phyloP scores from a whole-genome alignment of 2,329 filamentous ascomycete genomes.

The Fusarium anguioides region DNA sequence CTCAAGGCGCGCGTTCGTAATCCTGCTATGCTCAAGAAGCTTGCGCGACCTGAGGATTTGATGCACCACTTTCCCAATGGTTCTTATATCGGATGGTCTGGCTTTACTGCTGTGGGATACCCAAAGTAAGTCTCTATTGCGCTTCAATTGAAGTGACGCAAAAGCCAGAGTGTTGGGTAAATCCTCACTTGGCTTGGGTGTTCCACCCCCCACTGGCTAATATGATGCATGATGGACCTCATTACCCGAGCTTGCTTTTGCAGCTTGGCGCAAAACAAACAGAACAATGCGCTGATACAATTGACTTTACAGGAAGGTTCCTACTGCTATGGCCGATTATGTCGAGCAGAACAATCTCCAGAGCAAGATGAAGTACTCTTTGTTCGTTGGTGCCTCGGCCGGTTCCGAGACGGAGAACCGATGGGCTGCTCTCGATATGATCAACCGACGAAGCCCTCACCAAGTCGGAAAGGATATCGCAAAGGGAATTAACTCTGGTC shows the following conservation, averaged over 20 bases:
- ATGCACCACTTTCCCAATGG: constrained; percentile 85
- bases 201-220: constrained; percentile 34
- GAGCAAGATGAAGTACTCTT: constrained; percentile 84
- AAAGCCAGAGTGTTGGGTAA: neutral
- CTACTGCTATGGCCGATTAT: constrained; percentile 85
- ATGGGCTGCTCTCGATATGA: constrained; percentile 92
- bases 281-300: constrained; percentile 23
- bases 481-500: constrained; percentile 88
- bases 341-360: constrained; percentile 88
- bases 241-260: constrained; percentile 21
- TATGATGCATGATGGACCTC: neutral
- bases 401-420: constrained; percentile 91
- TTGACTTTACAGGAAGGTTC: constrained; percentile 73
- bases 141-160: neutral
- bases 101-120: constrained; percentile 91
- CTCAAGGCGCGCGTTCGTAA: constrained; percentile 80
- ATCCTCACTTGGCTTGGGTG: neutral
- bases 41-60: constrained; percentile 82
- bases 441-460: constrained; percentile 84
- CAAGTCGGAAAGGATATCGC: constrained; percentile 92
- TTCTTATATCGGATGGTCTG: constrained; percentile 90
- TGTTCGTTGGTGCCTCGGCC: constrained; percentile 91
- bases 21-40: constrained; percentile 82
- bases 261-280: constrained; percentile 14
- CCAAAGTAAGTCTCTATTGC: constrained; percentile 67